These are phyloP conservation scores for Glarea lozoyensis DNA, from an alignment of 495 filamentous ascomycete species.

Conservation along the genomic window DNA sequence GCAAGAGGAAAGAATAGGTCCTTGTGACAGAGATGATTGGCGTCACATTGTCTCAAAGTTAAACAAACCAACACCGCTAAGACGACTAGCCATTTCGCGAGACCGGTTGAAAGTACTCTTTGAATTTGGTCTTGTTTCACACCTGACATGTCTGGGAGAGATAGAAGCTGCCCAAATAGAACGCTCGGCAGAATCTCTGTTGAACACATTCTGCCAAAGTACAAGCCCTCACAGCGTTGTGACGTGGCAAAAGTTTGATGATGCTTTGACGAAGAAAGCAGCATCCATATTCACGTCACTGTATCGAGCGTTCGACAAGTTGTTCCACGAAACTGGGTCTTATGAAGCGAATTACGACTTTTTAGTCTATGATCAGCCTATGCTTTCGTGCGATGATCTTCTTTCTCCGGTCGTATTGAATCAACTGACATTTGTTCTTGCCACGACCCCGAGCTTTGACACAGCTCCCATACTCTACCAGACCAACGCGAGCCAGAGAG, in stretches of 20 bases:
- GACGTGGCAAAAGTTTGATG: background rate
- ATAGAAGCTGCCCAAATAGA: background rate
- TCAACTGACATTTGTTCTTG: background rate
- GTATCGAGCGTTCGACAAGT: background rate
- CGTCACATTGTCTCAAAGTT: background rate
- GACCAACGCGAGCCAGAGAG: background rate
- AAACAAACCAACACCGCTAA: background rate
- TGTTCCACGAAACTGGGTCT: background rate
- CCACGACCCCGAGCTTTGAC: background rate
- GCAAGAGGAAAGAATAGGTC: background rate
- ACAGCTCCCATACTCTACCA: background rate
- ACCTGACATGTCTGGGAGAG: background rate
- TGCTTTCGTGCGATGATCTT: background rate
- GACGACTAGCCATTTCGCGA: slow-evolving; percentile 1
- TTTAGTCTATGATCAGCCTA: background rate
- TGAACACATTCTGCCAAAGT: background rate
- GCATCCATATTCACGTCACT: background rate
- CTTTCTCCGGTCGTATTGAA: background rate
- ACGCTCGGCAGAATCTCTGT: background rate
- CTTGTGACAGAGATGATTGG: background rate
- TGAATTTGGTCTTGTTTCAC: background rate
- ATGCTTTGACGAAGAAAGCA: background rate
- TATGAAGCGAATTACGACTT: background rate
- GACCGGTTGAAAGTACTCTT: background rate
- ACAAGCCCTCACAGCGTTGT: background rate